These are phyloP conservation scores for Phytophthora constricta DNA, from an alignment of 352 stramenopile genomes.

Conservation along the genomic window DNA sequence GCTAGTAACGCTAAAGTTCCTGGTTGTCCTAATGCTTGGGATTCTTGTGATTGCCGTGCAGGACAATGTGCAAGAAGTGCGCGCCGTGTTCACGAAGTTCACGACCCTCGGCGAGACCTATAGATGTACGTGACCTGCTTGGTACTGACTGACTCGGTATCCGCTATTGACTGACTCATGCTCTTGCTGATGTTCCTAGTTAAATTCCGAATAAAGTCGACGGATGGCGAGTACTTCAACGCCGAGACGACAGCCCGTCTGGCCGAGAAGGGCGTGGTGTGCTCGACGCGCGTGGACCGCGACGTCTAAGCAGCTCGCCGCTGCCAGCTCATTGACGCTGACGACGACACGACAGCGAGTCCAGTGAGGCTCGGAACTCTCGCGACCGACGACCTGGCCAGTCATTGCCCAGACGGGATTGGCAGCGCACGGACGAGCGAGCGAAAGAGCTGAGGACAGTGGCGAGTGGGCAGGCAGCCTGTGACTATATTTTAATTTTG, in stretches of 20 bases:
- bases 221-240: constrained; percentile 76
- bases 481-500: constrained; percentile 41
- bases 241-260: constrained; percentile 77
- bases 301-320: constrained; percentile 45
- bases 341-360: too few species aligned
- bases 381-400: constrained; percentile 7
- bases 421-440: too few species aligned
- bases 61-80: constrained; percentile 72
- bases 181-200: constrained; percentile 45
- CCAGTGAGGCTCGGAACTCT: constrained; percentile 10
- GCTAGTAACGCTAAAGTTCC: neutral
- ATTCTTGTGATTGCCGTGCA: constrained; percentile 22
- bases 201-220: constrained; percentile 84
- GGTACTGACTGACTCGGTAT: constrained; percentile 4
- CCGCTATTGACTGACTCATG: constrained; percentile 4
- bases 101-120: constrained; percentile 67
- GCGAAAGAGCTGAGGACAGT: neutral
- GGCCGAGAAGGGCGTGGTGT: constrained; percentile 78
- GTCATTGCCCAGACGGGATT: too few species aligned
- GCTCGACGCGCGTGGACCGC: constrained; percentile 78
- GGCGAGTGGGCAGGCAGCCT: constrained; percentile 13
- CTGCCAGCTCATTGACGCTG: constrained; percentile 8
- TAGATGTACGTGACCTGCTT: constrained; percentile 66
- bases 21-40: constrained; percentile 8
- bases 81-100: constrained; percentile 68